Conservation (phyloP, 2,329 filamentous ascomycete genomes). For the Penicillium hesseltinei region DNA sequence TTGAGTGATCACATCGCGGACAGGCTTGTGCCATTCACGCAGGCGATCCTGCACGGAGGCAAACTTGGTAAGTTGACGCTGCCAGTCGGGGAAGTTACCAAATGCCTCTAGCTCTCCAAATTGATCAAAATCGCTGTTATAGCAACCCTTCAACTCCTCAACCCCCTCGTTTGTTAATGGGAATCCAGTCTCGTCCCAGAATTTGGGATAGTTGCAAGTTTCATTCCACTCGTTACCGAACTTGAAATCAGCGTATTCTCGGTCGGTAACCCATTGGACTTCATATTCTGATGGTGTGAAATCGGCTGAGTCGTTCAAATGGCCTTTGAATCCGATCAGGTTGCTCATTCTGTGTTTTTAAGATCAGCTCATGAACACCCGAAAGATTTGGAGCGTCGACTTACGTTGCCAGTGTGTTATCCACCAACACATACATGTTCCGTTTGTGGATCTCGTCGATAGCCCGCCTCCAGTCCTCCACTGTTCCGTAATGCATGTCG, state of each 20-base stretch:
- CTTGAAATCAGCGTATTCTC: slow-evolving; percentile 59
- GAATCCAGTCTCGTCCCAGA: slow-evolving; percentile 59
- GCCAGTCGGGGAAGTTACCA: slow-evolving; percentile 62
- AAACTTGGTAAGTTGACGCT: slow-evolving; percentile 64
- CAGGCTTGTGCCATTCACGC: slow-evolving; percentile 60
- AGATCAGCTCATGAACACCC: not conserved
- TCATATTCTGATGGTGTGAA: slow-evolving; percentile 57
- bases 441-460: slow-evolving; percentile 60
- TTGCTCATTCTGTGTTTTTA: slow-evolving; percentile 49
- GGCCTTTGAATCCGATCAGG: slow-evolving; percentile 61
- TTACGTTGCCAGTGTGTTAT: slow-evolving; percentile 64
- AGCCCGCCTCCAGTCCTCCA: slow-evolving; percentile 57
- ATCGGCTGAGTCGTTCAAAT: slow-evolving; percentile 57
- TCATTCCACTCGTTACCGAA: slow-evolving; percentile 54
- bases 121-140: slow-evolving; percentile 63
- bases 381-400: slow-evolving; percentile 13
- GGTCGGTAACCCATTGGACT: slow-evolving; percentile 54
- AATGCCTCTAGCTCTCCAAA: slow-evolving; percentile 64
- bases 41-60: slow-evolving; percentile 66
- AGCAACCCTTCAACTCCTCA: slow-evolving; percentile 54
- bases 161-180: slow-evolving; percentile 50
- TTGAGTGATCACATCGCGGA: slow-evolving; percentile 56
- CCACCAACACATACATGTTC: slow-evolving; percentile 64
- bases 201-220: slow-evolving; percentile 58
- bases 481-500: slow-evolving; percentile 62